A percentile compares a stretch with the other conserved stretches of the same genome.
phyloP scores from a whole-genome alignment of 371 early-diverging fungal genomes.

The Haplosporangium sp. region DNA sequence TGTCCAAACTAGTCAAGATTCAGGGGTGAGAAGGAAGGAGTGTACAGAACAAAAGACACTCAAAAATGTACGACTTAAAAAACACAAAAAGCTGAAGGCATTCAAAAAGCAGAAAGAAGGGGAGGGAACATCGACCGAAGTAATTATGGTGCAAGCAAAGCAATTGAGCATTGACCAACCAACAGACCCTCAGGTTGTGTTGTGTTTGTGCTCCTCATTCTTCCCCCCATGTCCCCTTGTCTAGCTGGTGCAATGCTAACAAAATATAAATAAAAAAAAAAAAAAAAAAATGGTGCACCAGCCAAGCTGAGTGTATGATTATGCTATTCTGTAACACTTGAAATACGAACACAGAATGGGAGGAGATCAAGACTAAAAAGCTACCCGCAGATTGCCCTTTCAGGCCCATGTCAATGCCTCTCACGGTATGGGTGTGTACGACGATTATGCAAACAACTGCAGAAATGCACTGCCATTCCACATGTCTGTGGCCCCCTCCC shows the following conservation, averaged over 20 bases:
- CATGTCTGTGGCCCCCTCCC: conserved; percentile 5
- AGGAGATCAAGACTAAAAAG: not conserved
- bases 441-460: conserved; percentile 12
- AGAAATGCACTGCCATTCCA: not conserved
- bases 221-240: too few relatives aligned
- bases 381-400: too few relatives aligned
- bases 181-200: not conserved
- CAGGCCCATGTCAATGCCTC: too few relatives aligned
- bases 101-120: conserved; percentile 11
- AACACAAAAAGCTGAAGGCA: conserved; percentile 2
- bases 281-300: conserved; percentile 5
- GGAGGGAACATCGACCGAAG: conserved; percentile 41
- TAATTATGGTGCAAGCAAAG: conserved; percentile 18
- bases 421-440: too few relatives aligned
- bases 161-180: conserved; percentile 35
- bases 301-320: conserved; percentile 7
- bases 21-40: conserved; percentile 20
- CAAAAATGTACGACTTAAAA: not conserved
- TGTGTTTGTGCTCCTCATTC: not conserved
- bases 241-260: not conserved
- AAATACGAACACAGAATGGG: not conserved
- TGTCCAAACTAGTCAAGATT: conserved; percentile 12
- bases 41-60: not conserved
- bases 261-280: not conserved
- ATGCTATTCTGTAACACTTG: conserved; percentile 17